These are phyloP conservation scores for Talaromyces sp. DNA, from an alignment of 2,329 filamentous ascomycete genomes.

Conservation along the genomic window DNA sequence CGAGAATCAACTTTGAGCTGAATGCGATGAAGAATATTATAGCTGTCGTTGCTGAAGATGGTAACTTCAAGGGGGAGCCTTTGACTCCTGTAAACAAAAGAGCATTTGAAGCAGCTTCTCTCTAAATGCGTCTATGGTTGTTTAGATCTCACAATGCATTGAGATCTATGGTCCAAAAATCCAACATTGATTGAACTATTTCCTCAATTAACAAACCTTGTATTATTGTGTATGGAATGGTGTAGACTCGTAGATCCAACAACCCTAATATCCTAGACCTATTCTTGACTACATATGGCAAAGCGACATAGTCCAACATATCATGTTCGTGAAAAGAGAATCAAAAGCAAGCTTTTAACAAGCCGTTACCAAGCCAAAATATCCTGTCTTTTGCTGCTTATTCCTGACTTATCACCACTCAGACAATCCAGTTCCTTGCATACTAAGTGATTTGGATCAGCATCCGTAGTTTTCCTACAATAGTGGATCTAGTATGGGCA, in stretches of 20 bases:
- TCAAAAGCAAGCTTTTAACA: slow-evolving; percentile 1
- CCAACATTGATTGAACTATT: too few relatives aligned
- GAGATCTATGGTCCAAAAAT: background rate
- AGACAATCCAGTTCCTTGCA: slow-evolving; percentile 16
- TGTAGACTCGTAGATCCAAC: background rate
- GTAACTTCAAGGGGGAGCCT: slow-evolving; percentile 6
- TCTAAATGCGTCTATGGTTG: background rate
- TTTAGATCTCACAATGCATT: background rate
- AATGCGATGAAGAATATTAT: slow-evolving; percentile 16
- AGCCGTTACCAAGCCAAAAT: slow-evolving; percentile 11
- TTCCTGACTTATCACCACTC: background rate
- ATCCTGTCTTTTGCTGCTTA: background rate
- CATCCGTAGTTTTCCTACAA: background rate
- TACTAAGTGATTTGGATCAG: background rate
- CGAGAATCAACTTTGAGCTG: slow-evolving; percentile 13
- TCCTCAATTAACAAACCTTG: too few relatives aligned
- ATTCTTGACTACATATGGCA: background rate
- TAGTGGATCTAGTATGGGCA: background rate
- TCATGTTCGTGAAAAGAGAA: background rate
- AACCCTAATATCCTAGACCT: background rate
- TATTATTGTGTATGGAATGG: too few relatives aligned
- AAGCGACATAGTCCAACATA: background rate
- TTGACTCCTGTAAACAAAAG: slow-evolving; percentile 13
- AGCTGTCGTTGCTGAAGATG: slow-evolving; percentile 3
- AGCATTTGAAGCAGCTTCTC: slow-evolving; percentile 4